A percentile compares a stretch with the other conserved stretches of the same genome.
Conservation (phyloP, 768 basidiomycete species). For the Lentinula aciculospora region DNA sequence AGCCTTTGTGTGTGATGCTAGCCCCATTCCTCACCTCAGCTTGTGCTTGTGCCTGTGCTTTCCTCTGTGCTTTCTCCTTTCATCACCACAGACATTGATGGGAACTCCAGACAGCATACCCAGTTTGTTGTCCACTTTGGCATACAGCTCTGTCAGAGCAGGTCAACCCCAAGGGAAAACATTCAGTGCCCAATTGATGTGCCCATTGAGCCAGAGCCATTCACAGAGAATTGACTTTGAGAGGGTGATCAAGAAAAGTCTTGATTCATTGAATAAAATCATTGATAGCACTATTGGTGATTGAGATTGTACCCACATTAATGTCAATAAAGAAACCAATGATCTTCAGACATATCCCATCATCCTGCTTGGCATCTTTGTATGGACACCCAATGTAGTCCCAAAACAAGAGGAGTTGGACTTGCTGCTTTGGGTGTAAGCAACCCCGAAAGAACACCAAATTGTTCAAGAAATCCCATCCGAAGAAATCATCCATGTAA, state of each 20-base stretch:
- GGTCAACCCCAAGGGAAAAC: slow-evolving; percentile 17
- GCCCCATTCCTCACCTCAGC: no score
- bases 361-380: slow-evolving; percentile 22
- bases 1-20: no score
- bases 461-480: slow-evolving; percentile 18
- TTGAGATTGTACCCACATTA: slow-evolving; percentile 16
- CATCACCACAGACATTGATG: no score
- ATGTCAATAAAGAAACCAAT: slow-evolving; percentile 31
- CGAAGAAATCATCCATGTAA: slow-evolving; percentile 25
- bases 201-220: slow-evolving; percentile 24
- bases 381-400: slow-evolving; percentile 20
- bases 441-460: slow-evolving; percentile 17
- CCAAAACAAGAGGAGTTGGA: slow-evolving; percentile 20
- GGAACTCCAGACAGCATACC: no score
- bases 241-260: slow-evolving; percentile 1
- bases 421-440: slow-evolving; percentile 16
- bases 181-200: slow-evolving; percentile 28
- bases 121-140: slow-evolving; percentile 8
- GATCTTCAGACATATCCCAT: slow-evolving; percentile 19
- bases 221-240: slow-evolving; percentile 13
- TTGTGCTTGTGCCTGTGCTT: no score
- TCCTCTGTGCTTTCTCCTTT: no score
- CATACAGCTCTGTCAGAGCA: slow-evolving; percentile 13
- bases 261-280: slow-evolving; percentile 13
- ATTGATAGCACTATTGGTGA: slow-evolving; percentile 10